Base-by-base conservation (phyloP, 176 grass and related monocot species). In the Metroxylon sagu region DNA sequence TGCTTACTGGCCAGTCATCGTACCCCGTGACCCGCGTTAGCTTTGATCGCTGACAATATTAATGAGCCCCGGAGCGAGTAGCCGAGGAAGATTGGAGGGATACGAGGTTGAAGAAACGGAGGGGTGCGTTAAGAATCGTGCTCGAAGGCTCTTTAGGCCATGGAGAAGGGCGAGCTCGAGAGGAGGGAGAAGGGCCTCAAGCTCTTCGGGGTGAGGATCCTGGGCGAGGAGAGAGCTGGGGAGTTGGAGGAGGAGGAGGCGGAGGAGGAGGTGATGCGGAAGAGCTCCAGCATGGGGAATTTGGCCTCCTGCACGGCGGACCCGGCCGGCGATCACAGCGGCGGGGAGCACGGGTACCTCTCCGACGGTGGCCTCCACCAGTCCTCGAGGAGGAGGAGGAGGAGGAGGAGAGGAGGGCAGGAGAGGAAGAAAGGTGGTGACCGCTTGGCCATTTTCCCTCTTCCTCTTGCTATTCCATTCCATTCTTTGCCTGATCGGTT, bases 391-490 rank as follows among this genome's bases (percentile, higher is more conserved):
- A 82, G 74, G 78, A 67, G 83, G 28, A 49, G 80, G 28, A 78
- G 21, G 1, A 23, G 21, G 21, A 23, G 1, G 21, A 1, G 21
- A 23, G 21, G n/a, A n/a, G n/a, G 84, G 64, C 76, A 76, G 26
- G 81, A 91, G 73, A 84, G 92, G 62, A 97, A 88, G 81, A 85
- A 80, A 92, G 93, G 93, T 97, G 6, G 1, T 15, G 6, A 4
- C 6, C 57, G 4, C 51, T 14, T 31, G 14, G 15, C 21, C 28
- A 49, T 58, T 65, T 27, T 53, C 26, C 29, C 23, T 23, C 19
- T 16, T 58, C 55, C 17, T 29, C 35, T 29, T 12, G 30, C 51
- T 70, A 27, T 31, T 26, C 26, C 50, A 5, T 19, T 35, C 30
- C 50, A 5, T 19, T 35, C 30, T 68, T 39, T 39, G n/a, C 6